Evolutionary conservation across 2,329 filamentous ascomycete genomes (phyloP), one percentile per base, ranked within the genome.

Genomic region (Alternaria solani): DNA sequence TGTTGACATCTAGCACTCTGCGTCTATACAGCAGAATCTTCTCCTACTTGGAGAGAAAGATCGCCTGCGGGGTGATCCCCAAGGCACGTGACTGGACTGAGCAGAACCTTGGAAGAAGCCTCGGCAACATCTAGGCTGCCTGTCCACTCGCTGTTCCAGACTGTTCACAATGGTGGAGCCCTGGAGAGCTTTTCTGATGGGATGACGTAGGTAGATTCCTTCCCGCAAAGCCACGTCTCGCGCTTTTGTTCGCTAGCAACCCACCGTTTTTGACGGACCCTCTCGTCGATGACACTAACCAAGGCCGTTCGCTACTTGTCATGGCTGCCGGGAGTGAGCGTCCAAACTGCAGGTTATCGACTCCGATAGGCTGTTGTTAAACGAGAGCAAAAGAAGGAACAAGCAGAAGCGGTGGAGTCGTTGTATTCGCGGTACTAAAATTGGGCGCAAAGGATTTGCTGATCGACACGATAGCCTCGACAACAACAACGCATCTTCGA

Each of bases 261-360:
- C 25, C 39, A 53, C 46, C 34, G 46, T 34, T 49, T 49, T 49
- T 38, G 25, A 49, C 36, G 46, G 51, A 53, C 51, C 51, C 39
- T 53, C 51, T 14, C 4, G 39, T 20, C 28, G 51, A 53, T 53
- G 51, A 28, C 51, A 53, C 51, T 53, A 53, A 25, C 12, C 3
- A 43, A 34, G 36, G 16, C 20, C 7, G 8, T 12, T 53, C 51
- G 20, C 38, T 14, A 49, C 20, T 36, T 26, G 7, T 49, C 18
- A 41, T 14, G 32, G 25, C 14, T 49, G 46, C 30, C 30, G 20
- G 32, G 36, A 16, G 32, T 49, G 8, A 12, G 36, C 16, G 32
- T 49, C 46, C 32, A 30, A 36, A 16, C 20, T 18, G 34, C 30
- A 12, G 30, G 46, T 14, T 20, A 36, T 49, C 46, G 32, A 36